These are phyloP conservation scores for Cyberlindnera galapagoensis DNA, from an alignment of 805 yeast genomes.

Conservation along the genomic window DNA sequence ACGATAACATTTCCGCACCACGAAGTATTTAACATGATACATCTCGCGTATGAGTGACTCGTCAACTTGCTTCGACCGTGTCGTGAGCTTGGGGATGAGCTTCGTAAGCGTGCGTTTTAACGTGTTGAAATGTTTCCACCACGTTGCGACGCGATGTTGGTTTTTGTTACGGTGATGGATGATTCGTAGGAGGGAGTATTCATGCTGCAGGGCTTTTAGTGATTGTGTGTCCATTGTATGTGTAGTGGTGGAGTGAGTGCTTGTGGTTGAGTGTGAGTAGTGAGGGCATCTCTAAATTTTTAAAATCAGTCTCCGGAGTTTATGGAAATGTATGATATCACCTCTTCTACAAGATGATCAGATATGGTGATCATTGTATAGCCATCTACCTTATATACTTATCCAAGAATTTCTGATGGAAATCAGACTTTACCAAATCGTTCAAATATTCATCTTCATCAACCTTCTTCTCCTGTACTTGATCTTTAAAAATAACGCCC, in stretches of 20 bases:
- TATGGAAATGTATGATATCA: too few species aligned
- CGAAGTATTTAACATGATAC: slow-evolving; percentile 29
- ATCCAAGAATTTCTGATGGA: slow-evolving; percentile 20
- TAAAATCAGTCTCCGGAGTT: too few species aligned
- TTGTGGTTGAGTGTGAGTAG: too few species aligned
- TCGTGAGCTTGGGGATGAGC: slow-evolving; percentile 26
- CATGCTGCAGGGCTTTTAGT: slow-evolving; percentile 32
- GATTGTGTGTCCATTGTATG: too few species aligned
- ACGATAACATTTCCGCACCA: slow-evolving; percentile 44
- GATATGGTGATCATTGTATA: too few species aligned
- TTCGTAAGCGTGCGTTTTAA: slow-evolving; percentile 50
- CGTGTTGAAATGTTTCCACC: slow-evolving; percentile 72
- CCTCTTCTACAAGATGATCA: too few species aligned
- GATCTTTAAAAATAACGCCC: slow-evolving; percentile 24
- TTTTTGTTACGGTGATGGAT: slow-evolving; percentile 66
- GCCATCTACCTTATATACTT: slow-evolving; percentile 13
- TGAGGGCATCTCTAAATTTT: too few species aligned
- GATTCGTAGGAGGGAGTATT: slow-evolving; percentile 53
- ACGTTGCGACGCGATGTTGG: slow-evolving; percentile 63
- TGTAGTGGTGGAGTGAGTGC: too few species aligned
- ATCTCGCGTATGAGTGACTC: too few species aligned
- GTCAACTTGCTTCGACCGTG: slow-evolving; percentile 7
- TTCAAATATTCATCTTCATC: slow-evolving; percentile 22
- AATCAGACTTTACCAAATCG: slow-evolving; percentile 20
- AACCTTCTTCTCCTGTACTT: slow-evolving; percentile 19